Base-by-base conservation (phyloP, 306 rosid species). In the Abrus pulchellus region DNA sequence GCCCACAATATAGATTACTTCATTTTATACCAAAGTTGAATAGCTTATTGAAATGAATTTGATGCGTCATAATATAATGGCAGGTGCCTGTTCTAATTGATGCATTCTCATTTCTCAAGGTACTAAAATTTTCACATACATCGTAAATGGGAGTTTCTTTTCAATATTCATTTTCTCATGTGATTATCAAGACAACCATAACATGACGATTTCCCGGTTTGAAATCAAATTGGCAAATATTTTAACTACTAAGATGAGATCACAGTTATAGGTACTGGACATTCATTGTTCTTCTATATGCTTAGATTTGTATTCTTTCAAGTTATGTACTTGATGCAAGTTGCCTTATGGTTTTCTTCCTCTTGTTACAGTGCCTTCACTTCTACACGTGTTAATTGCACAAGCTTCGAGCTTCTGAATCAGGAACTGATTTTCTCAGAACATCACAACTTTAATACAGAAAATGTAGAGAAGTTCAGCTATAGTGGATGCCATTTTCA, bases 391-490 rank as follows among this genome's bases (percentile, higher is more conserved):
- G 70, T 67, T 50, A 72, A 38, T 47, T 71, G 78, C 57, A 30
- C 80, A 74, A 61, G 83, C 71, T 29, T 76, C 55, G 60, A 66
- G 71, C 69, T 67, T 75, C 49, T 54, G 7, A 55, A 1, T 75
- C 54, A 28, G 55, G 53, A 38, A 47, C 66, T 27, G 66, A 53
- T 69, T 48, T 34, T 33, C 36, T 6, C 54, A 75, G 76, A 48
- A 76, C 52, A 49, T 5, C n/a, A 49, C 36, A 57, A 52, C 67
- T 12, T 55, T 70, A 48, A 3, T 59, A 66, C 20, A 48, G 64
- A n/a, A 53, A 60, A 75, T 71, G 60, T 43, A 74, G 84, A 76
- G 47, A 57, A 49, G 74, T 81, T 75, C 75, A 82, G 89, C 73
- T 76, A 28, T 56, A 77, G 70, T 30, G 38, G 77, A 76, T 60